Evolutionary conservation across 306 rosid genomes (phyloP).

Genomic region (Vigna mungo): DNA sequence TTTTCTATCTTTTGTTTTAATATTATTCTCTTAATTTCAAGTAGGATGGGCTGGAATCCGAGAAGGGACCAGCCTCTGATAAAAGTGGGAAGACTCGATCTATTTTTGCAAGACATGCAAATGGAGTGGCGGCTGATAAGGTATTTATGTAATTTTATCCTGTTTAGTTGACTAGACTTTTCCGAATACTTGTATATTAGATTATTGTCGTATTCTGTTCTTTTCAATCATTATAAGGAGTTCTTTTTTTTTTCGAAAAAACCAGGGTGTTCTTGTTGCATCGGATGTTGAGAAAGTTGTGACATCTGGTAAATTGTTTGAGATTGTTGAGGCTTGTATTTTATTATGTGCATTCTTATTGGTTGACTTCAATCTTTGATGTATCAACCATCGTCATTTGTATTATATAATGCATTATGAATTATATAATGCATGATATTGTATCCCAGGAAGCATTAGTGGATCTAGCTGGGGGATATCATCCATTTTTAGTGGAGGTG

Average conservation of each 20-base stretch:
- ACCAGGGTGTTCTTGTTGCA: conserved; percentile 67
- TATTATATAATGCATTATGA: conserved; percentile 12
- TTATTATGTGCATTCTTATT: conserved; percentile 10
- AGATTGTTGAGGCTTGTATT: background rate
- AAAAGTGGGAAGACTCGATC: conserved; percentile 68
- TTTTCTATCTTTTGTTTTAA: background rate
- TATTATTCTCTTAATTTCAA: conserved; percentile 31
- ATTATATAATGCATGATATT: conserved; percentile 34
- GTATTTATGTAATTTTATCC: conserved; percentile 54
- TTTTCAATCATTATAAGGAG: background rate
- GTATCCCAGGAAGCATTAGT: conserved; percentile 61
- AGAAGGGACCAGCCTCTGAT: conserved; percentile 75
- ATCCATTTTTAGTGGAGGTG: conserved; percentile 77
- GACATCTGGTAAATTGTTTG: conserved; percentile 61
- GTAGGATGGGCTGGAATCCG: conserved; percentile 81
- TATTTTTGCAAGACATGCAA: conserved; percentile 74
- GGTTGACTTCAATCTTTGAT: conserved; percentile 3
- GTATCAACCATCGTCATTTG: conserved; percentile 7
- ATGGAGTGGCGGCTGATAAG: conserved; percentile 80
- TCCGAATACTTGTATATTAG: background rate
- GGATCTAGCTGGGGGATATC: conserved; percentile 84
- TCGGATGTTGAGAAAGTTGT: conserved; percentile 69
- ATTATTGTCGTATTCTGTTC: conserved; percentile 33
- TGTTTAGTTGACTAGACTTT: conserved; percentile 25
- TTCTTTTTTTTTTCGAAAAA: too few relatives aligned